Conservation (phyloP, 2,329 filamentous ascomycete species). For the Fusarium haematococcum region DNA sequence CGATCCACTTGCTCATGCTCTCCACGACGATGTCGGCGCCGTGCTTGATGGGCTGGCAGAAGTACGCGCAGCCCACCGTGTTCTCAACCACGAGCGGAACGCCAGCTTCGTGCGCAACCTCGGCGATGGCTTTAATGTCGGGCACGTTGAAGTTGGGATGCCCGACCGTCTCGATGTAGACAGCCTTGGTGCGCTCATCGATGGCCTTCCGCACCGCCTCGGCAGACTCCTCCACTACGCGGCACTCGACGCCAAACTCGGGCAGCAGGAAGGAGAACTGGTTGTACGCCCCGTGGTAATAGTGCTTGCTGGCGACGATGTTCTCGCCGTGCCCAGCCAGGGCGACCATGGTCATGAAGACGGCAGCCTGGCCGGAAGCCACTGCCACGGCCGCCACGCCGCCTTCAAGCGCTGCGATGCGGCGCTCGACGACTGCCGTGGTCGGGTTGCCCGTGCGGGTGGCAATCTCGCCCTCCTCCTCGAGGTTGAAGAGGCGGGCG, state of each 20-base stretch:
- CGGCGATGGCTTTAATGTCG: slow-evolving; percentile 86
- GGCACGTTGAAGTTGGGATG: slow-evolving; percentile 96
- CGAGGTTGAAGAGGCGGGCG: slow-evolving; percentile 91
- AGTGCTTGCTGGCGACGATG: slow-evolving; percentile 87
- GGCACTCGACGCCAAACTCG: slow-evolving; percentile 83
- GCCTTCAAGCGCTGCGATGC: slow-evolving; percentile 72
- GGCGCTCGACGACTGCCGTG: slow-evolving; percentile 89
- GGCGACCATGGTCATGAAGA: slow-evolving; percentile 87
- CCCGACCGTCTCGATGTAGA: slow-evolving; percentile 91
- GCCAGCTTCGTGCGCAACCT: slow-evolving; percentile 76
- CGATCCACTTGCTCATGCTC: slow-evolving; percentile 95
- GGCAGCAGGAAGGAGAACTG: slow-evolving; percentile 91
- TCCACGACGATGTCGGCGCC: slow-evolving; percentile 94
- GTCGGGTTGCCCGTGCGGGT: slow-evolving; percentile 96
- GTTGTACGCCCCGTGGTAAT: slow-evolving; percentile 96
- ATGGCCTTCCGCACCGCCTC: slow-evolving; percentile 83
- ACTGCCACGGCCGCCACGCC: slow-evolving; percentile 86
- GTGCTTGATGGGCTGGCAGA: slow-evolving; percentile 84
- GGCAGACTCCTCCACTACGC: slow-evolving; percentile 83
- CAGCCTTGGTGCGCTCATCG: slow-evolving; percentile 89
- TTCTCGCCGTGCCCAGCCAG: slow-evolving; percentile 89
- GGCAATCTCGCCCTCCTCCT: slow-evolving; percentile 97
- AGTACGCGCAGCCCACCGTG: slow-evolving; percentile 81
- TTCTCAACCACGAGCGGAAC: slow-evolving; percentile 84
- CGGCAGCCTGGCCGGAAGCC: slow-evolving; percentile 86